Evolutionary conservation across 106 monocot genomes (phyloP).

Genomic region (Platanthera zijinensis): DNA sequence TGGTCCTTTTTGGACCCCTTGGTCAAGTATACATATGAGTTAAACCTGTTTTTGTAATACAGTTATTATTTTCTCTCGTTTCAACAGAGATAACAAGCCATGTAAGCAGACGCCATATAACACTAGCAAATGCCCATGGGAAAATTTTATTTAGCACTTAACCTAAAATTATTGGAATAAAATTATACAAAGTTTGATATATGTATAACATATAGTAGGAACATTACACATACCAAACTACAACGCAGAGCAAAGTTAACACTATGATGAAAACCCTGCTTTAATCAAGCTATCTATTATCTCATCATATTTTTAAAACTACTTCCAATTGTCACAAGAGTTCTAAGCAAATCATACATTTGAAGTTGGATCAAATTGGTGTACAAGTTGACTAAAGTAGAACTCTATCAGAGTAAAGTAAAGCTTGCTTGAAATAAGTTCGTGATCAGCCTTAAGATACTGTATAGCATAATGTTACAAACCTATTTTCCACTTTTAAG

Average conservation of each 20-base stretch:
- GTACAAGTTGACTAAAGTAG: background rate
- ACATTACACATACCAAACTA: background rate
- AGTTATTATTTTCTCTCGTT: no score
- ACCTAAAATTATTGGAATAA: background rate
- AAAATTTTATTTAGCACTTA: background rate
- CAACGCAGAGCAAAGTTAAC: background rate
- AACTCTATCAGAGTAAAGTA: background rate
- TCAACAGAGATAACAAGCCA: background rate
- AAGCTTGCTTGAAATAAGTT: background rate
- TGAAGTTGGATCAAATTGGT: background rate
- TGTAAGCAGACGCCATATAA: background rate
- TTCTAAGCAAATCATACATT: background rate
- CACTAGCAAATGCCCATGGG: background rate
- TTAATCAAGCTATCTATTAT: background rate
- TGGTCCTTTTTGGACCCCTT: no score
- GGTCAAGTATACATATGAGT: no score
- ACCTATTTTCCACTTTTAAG: background rate
- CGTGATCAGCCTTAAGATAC: background rate
- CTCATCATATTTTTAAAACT: background rate
- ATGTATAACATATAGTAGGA: background rate
- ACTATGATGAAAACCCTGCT: background rate
- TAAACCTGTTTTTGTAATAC: no score
- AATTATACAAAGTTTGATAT: background rate
- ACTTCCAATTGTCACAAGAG: background rate
- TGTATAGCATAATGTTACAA: background rate